Evolutionary conservation across 2,329 filamentous ascomycete genomes (phyloP), one percentile per base, ranked within the genome.

Genomic region (Aplosporella prunicola): DNA sequence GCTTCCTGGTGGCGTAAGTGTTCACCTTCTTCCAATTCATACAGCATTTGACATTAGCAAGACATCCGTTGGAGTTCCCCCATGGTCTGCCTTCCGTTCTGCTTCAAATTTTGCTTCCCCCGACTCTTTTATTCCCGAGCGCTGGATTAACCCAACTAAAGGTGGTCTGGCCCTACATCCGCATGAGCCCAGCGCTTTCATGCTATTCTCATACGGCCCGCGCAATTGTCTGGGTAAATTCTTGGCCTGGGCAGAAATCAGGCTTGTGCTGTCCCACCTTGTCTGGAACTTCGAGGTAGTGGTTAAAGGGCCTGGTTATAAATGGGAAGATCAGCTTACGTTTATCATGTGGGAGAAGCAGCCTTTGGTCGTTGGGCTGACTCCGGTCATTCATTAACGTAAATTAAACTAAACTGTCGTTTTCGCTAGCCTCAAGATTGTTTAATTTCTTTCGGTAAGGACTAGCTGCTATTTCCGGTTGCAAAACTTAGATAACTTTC

Each of bases 131-230:
- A 46, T 55, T 16, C 58, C 59, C 0, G 58, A 62, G 43, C 49
- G 58, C 9, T 61, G 53, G 47, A 42, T 61, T 3, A 43, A 48
- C 10, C 57, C 60, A 42, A 49, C 53, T 14, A 48, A 44, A 22
- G 43, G 43, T 6, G 49, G 48, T 7, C 44, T 51, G 11, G 62
- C 50, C 10, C 40, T 66, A 9, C 59, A 67, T 14, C 51, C 65
- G 1, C n/a, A n/a, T n/a, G 55, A 59, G 23, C 47, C 58, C 20
- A 55, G 51, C 23, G 49, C 47, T 5, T 62, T 49, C 13, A 50
- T 55, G 28, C 58, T 57, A 1, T 61, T 61, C 40, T 45, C 48
- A 5, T 45, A 52, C 20, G 61, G 61, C 2, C 54, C 60, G 5
- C 45, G 60, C 27, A 55, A 49, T 20, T 62, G 59, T 30, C 42